Conservation (phyloP, 495 filamentous ascomycete genomes). For the Penicillium salamii region DNA sequence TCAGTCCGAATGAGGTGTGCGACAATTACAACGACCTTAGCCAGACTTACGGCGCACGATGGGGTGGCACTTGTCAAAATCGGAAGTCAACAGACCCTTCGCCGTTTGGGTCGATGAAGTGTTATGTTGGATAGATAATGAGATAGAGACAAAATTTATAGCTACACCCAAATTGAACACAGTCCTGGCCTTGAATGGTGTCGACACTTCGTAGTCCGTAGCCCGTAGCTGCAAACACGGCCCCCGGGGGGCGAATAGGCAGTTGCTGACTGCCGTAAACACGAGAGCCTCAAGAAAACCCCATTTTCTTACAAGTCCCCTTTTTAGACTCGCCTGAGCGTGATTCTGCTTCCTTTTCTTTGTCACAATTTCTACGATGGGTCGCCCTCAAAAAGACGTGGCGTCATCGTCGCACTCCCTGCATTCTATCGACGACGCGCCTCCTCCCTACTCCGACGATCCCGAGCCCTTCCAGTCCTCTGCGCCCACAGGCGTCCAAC, state of each 20-base stretch:
- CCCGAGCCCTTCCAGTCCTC: constrained; percentile 3
- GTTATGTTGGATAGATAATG: constrained; percentile 4
- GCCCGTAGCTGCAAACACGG: no score
- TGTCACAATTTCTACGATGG: constrained; percentile 13
- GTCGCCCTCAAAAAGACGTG: constrained; percentile 11
- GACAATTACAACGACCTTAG: not conserved
- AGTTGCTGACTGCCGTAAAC: not conserved
- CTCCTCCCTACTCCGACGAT: constrained; percentile 27
- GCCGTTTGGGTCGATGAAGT: not conserved
- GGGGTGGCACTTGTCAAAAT: not conserved
- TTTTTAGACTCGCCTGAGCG: no score
- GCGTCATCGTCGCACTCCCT: constrained; percentile 22
- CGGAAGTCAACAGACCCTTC: not conserved
- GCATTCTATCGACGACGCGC: constrained; percentile 20
- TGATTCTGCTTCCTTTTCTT: not conserved
- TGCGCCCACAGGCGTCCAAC: not conserved
- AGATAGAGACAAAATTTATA: no score
- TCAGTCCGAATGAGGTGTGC: not conserved
- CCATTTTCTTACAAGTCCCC: no score
- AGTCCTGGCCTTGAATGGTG: no score
- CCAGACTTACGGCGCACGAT: constrained; percentile 3
- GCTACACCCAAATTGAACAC: no score
- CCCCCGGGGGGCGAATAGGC: no score
- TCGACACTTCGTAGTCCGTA: no score
- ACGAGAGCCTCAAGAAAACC: no score